Percentiles rank a stretch among this genome's conserved stretches.
These are phyloP conservation scores for Cochlearia excelsa DNA, from an alignment of 345 rosid species.

Conservation along the genomic window DNA sequence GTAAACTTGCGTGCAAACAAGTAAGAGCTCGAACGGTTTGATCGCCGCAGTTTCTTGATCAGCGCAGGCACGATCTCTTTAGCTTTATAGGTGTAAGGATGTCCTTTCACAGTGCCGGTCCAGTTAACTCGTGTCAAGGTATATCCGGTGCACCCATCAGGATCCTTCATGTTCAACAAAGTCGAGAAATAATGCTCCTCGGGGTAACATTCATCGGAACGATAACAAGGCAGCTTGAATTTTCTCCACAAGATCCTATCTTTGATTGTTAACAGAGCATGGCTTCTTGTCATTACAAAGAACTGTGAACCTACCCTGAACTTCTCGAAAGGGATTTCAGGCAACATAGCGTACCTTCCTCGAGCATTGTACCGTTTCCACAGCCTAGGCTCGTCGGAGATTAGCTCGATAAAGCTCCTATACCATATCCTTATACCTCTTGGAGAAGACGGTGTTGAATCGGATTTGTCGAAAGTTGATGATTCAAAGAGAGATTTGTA, in stretches of 20 bases:
- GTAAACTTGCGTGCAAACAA: slow-evolving; percentile 10
- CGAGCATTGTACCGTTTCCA: slow-evolving; percentile 20
- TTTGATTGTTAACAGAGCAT: slow-evolving; percentile 5
- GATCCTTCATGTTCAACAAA: slow-evolving; percentile 19
- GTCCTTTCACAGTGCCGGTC: slow-evolving; percentile 17
- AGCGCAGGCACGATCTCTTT: neutral
- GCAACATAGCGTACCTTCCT: slow-evolving; percentile 10
- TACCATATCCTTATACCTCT: neutral
- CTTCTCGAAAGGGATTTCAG: slow-evolving; percentile 9
- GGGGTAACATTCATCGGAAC: slow-evolving; percentile 20
- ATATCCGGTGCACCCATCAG: neutral
- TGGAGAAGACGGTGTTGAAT: neutral
- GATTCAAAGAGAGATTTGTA: slow-evolving; percentile 10
- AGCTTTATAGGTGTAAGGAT: slow-evolving; percentile 5
- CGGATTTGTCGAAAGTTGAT: neutral
- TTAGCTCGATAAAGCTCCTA: slow-evolving; percentile 18
- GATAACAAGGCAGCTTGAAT: slow-evolving; percentile 10
- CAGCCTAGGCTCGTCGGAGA: slow-evolving; percentile 14
- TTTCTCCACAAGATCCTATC: slow-evolving; percentile 13
- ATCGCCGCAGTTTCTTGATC: slow-evolving; percentile 3
- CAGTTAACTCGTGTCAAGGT: slow-evolving; percentile 2
- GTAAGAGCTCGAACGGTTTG: slow-evolving; percentile 4
- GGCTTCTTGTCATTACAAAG: slow-evolving; percentile 7
- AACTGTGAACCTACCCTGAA: slow-evolving; percentile 13
- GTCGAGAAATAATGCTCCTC: slow-evolving; percentile 22